Base-by-base conservation (phyloP, 306 rosid species). In the Malus sieversii region DNA sequence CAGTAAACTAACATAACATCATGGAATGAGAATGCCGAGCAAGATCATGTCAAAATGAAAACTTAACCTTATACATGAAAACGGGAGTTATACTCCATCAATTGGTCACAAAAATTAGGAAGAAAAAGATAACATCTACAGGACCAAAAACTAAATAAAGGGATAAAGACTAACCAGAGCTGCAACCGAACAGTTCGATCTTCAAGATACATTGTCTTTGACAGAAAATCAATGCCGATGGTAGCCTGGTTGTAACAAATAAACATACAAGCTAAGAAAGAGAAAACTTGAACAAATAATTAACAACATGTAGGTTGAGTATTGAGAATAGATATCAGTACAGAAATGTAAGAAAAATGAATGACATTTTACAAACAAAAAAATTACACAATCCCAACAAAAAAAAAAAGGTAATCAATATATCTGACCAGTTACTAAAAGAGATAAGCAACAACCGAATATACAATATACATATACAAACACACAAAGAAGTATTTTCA, bases 201-300 rank as follows among this genome's bases (percentile, higher is more conserved):
- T 81, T 87, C 91, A 70, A 87, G 91, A 75, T 87, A 87, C 91
- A 87, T 87, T 57, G 88, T 87, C 80, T 87, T 87, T 51, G 89
- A 87, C 14, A 85, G 78, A 73, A 87, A 87, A 70, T 87, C 89
- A 30, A 85, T 87, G 32, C 88, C 88, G 20, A 85, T 85, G 52
- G 89, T 87, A 60, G 87, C 91, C 91, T 85, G 89, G 78, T 60
- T 4, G 8, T 12, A 60, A 55, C 4, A 33, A 11, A n/a, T 14
- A 52, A n/a, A 10, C 13, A 73, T 33, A 40, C 40, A 33, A 23
- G 51, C 70, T 52, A 9, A 72, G 4, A 30, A 48, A n/a, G 13
- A 29, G 42, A 5, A 64, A 29, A 57, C 29, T 18, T 3, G 10
- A 29, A 25, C 4, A 27, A 71, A 40, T 29, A 33, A 35, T 29